A percentile compares a stretch with the other conserved stretches of the same genome.
Evolutionary conservation across 2,329 filamentous ascomycete species (phyloP).

Genomic region (Colletotrichum liriopes): DNA sequence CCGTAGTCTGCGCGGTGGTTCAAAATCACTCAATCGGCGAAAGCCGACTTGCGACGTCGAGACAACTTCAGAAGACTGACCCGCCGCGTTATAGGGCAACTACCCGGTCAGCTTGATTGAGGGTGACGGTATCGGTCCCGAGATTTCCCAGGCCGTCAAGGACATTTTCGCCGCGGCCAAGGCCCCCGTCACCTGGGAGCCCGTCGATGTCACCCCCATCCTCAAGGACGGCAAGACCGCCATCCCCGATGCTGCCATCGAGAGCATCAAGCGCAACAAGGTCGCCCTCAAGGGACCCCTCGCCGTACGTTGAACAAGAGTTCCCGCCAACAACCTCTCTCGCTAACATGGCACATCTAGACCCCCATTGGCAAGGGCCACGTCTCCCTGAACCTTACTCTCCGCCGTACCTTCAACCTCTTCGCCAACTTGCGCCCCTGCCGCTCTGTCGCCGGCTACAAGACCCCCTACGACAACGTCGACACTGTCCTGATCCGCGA

Average conservation of each 20-base stretch:
- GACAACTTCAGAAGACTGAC: conserved; percentile 19
- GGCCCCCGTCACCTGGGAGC: conserved; percentile 96
- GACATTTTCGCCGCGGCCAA: conserved; percentile 97
- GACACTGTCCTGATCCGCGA: conserved; percentile 98
- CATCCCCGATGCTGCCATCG: conserved; percentile 93
- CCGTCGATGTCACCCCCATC: conserved; percentile 94
- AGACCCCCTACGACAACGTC: conserved; percentile 98
- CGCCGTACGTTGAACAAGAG: conserved; percentile 74
- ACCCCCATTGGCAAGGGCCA: conserved; percentile 88
- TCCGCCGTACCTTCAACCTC: conserved; percentile 99
- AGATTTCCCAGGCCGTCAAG: conserved; percentile 98
- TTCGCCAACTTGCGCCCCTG: conserved; percentile 99
- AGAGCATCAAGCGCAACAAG: conserved; percentile 95
- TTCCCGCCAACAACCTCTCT: neutral
- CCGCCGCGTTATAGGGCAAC: conserved; percentile 77
- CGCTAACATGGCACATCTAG: conserved; percentile 43
- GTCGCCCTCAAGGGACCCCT: conserved; percentile 98
- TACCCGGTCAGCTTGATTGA: conserved; percentile 98
- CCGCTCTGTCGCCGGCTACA: conserved; percentile 96
- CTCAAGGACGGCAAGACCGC: conserved; percentile 96
- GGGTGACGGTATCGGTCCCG: conserved; percentile 98
- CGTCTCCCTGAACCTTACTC: conserved; percentile 98
- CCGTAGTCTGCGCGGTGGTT: neutral
- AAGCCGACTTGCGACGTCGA: neutral
- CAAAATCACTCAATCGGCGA: conserved; percentile 59